Conservation (phyloP, 2,329 filamentous ascomycete species). For the Talaromyces amestolkiae region DNA sequence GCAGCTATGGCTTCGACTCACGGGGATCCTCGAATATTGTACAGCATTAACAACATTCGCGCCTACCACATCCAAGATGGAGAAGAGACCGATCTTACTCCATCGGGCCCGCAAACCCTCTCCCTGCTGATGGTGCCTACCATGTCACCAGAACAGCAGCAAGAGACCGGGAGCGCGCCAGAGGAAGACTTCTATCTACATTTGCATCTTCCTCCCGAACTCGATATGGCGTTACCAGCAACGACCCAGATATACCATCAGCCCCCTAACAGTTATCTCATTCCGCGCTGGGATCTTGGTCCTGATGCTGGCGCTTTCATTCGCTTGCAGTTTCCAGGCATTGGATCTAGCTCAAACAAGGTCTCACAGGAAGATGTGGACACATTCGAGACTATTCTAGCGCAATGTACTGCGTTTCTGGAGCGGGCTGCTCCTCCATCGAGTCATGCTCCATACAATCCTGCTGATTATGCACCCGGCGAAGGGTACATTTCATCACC, state of each 20-base stretch:
- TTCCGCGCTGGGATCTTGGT: conserved; percentile 91
- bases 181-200: conserved; percentile 97
- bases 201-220: conserved; percentile 87
- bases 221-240: conserved; percentile 87
- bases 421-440: conserved; percentile 70
- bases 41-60: conserved; percentile 71
- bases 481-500: conserved; percentile 64
- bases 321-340: conserved; percentile 79
- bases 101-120: conserved; percentile 82
- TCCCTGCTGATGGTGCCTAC: conserved; percentile 96
- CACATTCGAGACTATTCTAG: conserved; percentile 95
- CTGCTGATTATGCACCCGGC: conserved; percentile 73
- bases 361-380: conserved; percentile 88
- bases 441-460: conserved; percentile 64
- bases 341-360: conserved; percentile 61
- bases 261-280: conserved; percentile 86
- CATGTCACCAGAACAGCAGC: conserved; percentile 60
- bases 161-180: conserved; percentile 55
- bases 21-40: conserved; percentile 41
- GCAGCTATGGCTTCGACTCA: conserved; percentile 18
- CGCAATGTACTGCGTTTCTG: conserved; percentile 95
- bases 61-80: conserved; percentile 91
- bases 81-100: conserved; percentile 76
- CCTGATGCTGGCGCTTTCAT: conserved; percentile 88
- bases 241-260: conserved; percentile 98